Evolutionary conservation across 148 eudicot species (phyloP).

Genomic region (Vaccinium macrocarpon): DNA sequence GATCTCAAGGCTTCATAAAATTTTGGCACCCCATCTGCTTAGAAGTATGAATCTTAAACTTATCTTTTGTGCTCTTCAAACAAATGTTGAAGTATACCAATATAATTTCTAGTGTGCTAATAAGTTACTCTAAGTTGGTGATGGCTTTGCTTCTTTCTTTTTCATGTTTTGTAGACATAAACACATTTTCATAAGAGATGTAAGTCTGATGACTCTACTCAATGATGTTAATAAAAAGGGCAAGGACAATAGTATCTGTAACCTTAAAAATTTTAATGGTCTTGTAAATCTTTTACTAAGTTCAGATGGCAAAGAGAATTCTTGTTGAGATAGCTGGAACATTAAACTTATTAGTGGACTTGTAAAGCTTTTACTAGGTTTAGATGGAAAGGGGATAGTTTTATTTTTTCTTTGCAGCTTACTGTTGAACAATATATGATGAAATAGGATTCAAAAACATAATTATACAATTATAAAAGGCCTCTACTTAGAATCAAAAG

Average conservation of each 20-base stretch:
- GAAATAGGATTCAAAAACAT: background rate
- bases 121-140: background rate
- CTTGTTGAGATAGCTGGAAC: background rate
- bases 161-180: background rate
- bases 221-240: background rate
- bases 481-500: no score
- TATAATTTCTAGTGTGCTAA: background rate
- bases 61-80: background rate
- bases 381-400: background rate
- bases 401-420: background rate
- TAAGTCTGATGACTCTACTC: background rate
- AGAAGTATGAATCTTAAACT: constrained; percentile 57
- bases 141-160: constrained; percentile 1
- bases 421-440: background rate
- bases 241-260: background rate
- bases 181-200: background rate
- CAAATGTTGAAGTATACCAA: background rate
- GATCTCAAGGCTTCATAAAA: constrained; percentile 88
- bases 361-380: background rate
- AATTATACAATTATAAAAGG: no score
- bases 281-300: background rate
- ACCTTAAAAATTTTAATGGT: background rate
- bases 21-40: constrained; percentile 97
- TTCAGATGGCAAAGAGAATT: background rate
- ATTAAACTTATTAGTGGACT: background rate